Evolutionary conservation across 345 rosid species (phyloP).

Genomic region (Turnera subulata): DNA sequence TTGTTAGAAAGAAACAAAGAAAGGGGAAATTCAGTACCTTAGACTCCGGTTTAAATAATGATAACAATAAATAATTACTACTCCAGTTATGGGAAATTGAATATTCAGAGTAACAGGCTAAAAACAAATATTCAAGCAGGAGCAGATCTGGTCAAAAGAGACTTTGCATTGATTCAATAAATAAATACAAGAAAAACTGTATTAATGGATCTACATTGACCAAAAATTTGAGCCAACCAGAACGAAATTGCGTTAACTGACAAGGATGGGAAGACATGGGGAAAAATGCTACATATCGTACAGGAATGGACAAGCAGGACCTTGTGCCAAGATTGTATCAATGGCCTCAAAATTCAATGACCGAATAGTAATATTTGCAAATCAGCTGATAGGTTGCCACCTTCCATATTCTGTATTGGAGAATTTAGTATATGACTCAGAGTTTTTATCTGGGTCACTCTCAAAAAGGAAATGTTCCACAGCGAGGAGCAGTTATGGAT

Average conservation of each 20-base stretch:
- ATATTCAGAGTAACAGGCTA: too few species aligned
- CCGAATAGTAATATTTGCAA: too few species aligned
- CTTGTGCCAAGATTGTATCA: conserved; percentile 14
- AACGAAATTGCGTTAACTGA: conserved; percentile 15
- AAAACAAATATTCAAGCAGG: background rate
- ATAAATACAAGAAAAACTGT: conserved; percentile 2
- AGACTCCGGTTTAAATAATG: too few species aligned
- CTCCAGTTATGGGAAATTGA: too few species aligned
- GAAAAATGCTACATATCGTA: conserved; percentile 7
- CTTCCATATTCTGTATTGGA: background rate
- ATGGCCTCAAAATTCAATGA: conserved; percentile 7
- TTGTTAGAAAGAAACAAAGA: too few species aligned
- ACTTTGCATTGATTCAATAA: background rate
- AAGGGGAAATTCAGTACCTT: too few species aligned
- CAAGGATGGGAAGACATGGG: background rate
- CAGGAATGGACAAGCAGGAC: conserved; percentile 9
- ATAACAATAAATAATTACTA: too few species aligned
- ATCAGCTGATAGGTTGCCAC: background rate
- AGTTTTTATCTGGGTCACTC: too few species aligned
- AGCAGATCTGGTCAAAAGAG: background rate
- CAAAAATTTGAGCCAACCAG: conserved; percentile 5
- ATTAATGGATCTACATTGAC: conserved; percentile 5
- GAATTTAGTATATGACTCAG: background rate
- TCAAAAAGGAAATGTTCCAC: too few species aligned
- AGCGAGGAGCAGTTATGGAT: conserved; percentile 24